phyloP scores from a whole-genome alignment of 2,329 filamentous ascomycete species.

The Lecanicillium sp. region DNA sequence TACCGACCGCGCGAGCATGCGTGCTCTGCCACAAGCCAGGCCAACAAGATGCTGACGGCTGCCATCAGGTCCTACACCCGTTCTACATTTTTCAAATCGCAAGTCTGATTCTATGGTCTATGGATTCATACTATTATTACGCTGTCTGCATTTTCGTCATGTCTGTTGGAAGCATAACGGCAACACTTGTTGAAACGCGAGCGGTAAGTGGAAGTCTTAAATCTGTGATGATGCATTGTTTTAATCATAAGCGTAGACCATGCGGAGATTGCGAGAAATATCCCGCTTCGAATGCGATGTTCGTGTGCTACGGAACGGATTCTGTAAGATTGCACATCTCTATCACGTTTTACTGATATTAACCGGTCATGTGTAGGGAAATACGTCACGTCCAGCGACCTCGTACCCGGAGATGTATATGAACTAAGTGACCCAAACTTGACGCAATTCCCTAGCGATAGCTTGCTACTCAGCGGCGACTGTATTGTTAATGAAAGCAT shows the following conservation, averaged over 20 bases:
- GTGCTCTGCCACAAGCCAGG: no score
- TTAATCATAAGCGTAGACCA: constrained; percentile 52
- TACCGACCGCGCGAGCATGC: neutral
- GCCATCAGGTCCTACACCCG: constrained; percentile 75
- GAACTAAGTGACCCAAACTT: constrained; percentile 92
- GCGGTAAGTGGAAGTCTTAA: constrained; percentile 48
- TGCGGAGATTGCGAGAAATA: constrained; percentile 83
- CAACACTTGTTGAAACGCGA: constrained; percentile 84
- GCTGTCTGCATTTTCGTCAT: constrained; percentile 92
- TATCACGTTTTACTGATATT: neutral
- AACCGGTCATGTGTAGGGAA: constrained; percentile 50
- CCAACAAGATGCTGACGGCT: neutral
- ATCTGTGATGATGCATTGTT: neutral
- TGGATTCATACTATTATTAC: constrained; percentile 98
- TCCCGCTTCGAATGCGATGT: constrained; percentile 95
- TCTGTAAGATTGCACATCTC: constrained; percentile 57
- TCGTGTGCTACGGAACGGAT: constrained; percentile 85
- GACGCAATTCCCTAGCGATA: constrained; percentile 85
- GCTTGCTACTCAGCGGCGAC: constrained; percentile 83
- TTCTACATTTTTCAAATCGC: constrained; percentile 98
- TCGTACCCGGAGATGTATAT: constrained; percentile 94
- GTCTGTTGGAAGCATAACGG: constrained; percentile 83
- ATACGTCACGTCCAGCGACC: constrained; percentile 75
- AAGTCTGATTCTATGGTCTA: constrained; percentile 87
- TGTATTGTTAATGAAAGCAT: constrained; percentile 99